A percentile compares a stretch with the other conserved stretches of the same genome.
These are phyloP conservation scores for Cardamine chenopodiifolia DNA, from an alignment of 345 rosid species.

Conservation along the genomic window DNA sequence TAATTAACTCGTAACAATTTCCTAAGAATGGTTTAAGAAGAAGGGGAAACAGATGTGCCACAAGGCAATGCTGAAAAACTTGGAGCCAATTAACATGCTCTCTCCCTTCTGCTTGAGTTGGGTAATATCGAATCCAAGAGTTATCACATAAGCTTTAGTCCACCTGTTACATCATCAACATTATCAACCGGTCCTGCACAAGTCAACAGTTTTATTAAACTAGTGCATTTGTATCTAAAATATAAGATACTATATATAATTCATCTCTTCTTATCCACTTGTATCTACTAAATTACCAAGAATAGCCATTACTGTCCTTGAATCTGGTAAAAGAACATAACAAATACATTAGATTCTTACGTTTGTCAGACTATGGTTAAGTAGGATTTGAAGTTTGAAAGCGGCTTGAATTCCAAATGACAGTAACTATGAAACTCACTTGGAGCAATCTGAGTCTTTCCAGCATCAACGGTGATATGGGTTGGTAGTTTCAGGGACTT, in stretches of 20 bases:
- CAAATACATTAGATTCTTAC: constrained; percentile 17
- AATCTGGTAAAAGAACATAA: constrained; percentile 59
- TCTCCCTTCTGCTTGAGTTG: not conserved
- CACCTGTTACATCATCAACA: constrained; percentile 93
- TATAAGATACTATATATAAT: too few species aligned
- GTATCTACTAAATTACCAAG: too few species aligned
- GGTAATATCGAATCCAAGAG: not conserved
- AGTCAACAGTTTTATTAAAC: constrained; percentile 6
- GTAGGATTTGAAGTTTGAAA: too few species aligned
- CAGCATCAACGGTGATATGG: constrained; percentile 96
- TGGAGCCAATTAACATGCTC: constrained; percentile 6
- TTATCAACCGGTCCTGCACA: constrained; percentile 83
- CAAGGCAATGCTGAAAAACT: not conserved
- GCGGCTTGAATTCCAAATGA: constrained; percentile 8
- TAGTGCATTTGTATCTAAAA: constrained; percentile 17
- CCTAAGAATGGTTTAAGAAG: not conserved
- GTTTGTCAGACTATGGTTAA: not conserved
- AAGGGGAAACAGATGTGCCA: too few species aligned
- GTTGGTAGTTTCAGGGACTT: constrained; percentile 84
- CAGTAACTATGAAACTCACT: constrained; percentile 57
- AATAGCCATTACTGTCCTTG: constrained; percentile 99
- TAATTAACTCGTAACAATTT: not conserved
- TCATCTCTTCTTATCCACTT: not conserved
- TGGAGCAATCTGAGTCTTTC: constrained; percentile 97
- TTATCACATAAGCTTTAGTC: constrained; percentile 75